Evolutionary conservation across 2,329 filamentous ascomycete genomes (phyloP).

Genomic region (Fusarium paranaense): DNA sequence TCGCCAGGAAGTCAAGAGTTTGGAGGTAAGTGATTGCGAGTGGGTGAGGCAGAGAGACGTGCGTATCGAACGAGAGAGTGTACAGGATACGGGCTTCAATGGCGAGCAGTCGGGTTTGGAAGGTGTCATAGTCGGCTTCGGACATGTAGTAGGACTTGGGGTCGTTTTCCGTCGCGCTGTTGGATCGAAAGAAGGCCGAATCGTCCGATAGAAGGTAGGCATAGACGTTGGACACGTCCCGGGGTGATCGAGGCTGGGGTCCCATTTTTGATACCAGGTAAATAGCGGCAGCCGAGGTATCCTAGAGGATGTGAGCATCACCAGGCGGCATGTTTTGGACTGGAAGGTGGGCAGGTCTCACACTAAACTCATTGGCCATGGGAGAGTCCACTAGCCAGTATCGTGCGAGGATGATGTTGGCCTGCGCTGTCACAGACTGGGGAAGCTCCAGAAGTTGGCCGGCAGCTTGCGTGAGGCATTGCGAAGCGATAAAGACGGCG

Average conservation of each 20-base stretch:
- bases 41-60: slow-evolving; percentile 86
- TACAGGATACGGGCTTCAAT: slow-evolving; percentile 83
- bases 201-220: slow-evolving; percentile 77
- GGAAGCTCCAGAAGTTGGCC: slow-evolving; percentile 85
- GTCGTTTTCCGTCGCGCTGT: slow-evolving; percentile 50
- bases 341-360: slow-evolving; percentile 43
- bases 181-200: slow-evolving; percentile 65
- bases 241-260: slow-evolving; percentile 77
- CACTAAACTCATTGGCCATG: slow-evolving; percentile 69
- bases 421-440: slow-evolving; percentile 87
- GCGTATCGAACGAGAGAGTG: slow-evolving; percentile 82
- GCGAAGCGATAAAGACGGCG: slow-evolving; percentile 76
- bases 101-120: slow-evolving; percentile 73
- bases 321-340: background rate
- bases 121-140: slow-evolving; percentile 76
- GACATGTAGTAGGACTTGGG: slow-evolving; percentile 74
- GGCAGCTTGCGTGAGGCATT: slow-evolving; percentile 80
- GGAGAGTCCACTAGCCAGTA: slow-evolving; percentile 77
- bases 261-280: slow-evolving; percentile 89
- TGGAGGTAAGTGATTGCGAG: slow-evolving; percentile 94
- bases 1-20: slow-evolving; percentile 77
- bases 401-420: slow-evolving; percentile 83
- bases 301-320: slow-evolving; percentile 58
- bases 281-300: slow-evolving; percentile 83
- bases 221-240: slow-evolving; percentile 88